Conservation (phyloP, 257 asterid genomes). For the Fraxinus cuspidata region DNA sequence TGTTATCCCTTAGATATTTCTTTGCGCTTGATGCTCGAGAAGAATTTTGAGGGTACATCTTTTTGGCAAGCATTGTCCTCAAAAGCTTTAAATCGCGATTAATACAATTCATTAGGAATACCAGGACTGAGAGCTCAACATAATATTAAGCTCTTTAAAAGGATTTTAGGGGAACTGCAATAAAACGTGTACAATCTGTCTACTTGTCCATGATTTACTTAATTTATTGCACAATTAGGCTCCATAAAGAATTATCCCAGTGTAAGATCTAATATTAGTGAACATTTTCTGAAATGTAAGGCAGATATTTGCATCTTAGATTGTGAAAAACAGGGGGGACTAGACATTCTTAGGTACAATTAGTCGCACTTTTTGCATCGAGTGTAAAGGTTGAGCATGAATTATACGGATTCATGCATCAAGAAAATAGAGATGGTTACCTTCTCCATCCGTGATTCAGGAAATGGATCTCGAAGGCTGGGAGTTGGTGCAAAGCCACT, state of each 20-base stretch:
- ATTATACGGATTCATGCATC: not conserved
- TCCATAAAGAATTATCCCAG: not conserved
- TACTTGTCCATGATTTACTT: not conserved
- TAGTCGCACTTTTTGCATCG: not conserved
- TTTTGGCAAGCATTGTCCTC: constrained; percentile 76
- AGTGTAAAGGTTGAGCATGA: not conserved
- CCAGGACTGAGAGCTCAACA: not conserved
- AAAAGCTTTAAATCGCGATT: constrained; percentile 52
- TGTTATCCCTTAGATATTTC: constrained; percentile 52
- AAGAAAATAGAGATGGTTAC: constrained; percentile 32
- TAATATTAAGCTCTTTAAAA: not conserved
- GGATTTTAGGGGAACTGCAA: not conserved
- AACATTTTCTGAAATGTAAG: not conserved
- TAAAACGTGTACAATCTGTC: not conserved
- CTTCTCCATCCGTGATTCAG: constrained; percentile 97
- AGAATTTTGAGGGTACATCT: constrained; percentile 51
- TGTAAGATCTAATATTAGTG: not conserved
- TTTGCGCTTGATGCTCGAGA: constrained; percentile 48
- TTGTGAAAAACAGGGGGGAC: not conserved
- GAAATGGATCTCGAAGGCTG: constrained; percentile 65
- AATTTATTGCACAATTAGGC: not conserved
- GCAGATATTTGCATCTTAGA: not conserved
- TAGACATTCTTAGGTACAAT: not conserved
- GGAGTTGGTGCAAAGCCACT: constrained; percentile 70
- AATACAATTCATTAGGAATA: not conserved